Evolutionary conservation across 192 early-diverging fungal genomes (phyloP), one percentile per base, ranked within the genome.

Genomic region (Backusella tuberculispora): DNA sequence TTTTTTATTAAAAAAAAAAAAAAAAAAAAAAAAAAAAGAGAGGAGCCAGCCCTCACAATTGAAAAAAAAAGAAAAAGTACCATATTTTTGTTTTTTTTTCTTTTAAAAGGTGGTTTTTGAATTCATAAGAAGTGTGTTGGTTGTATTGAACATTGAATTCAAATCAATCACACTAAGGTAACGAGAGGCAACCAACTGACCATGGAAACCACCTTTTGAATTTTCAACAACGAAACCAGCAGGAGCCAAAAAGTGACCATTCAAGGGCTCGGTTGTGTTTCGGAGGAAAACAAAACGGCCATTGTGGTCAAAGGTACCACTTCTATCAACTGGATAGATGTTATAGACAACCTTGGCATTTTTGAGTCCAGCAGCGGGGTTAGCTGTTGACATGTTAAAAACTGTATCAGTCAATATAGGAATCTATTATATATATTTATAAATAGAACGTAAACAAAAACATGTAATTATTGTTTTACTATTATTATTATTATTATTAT

Each of bases 201-300:
- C 47, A 50, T n/a, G n/a, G n/a, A 50, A 50, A 50, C 47, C 47
- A 50, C 47, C 47, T 19, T 19, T 50, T 50, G 47, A 50, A 50
- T 50, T 50, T 50, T 50, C 47, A 50, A 50, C n/a, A 50, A 50
- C 19, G n/a, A 50, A 50, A 50, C 47, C n/a, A 50, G 47, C 47
- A 50, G 47, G 47, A 19, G 47, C 47, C 19, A 50, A 50, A 50
- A 50, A 50, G 47, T 50, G 47, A 5, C 47, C 47, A n/a, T 19
- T 50, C 7, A 50, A 50, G n/a, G 17, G n/a, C 47, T 50, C 19
- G 47, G 47, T 50, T 50, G 47, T 50, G 47, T 50, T 50, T 50
- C 47, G 17, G n/a, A 50, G 47, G 19, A 50, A 50, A 19, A 50
- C 47, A 50, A 50, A 50, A 0, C 47, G 47, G 19, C 47, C 47